These are phyloP conservation scores for Pestalotiopsis sp. DNA, from an alignment of 2,329 filamentous ascomycete genomes.

Conservation along the genomic window DNA sequence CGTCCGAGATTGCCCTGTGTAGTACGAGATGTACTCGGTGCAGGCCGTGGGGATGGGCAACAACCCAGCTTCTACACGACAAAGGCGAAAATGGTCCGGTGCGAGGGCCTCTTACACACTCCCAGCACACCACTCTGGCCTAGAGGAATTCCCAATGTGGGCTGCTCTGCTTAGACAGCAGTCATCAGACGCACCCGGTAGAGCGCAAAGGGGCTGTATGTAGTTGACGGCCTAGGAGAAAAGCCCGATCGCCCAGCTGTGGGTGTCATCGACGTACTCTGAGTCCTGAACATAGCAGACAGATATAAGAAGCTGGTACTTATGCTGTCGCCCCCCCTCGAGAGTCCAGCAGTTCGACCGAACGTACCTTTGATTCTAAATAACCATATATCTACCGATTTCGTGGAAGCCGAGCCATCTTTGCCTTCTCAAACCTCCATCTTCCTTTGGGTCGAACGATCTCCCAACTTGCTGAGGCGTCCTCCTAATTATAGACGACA, in stretches of 20 bases:
- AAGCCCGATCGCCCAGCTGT: neutral
- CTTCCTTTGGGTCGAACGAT: neutral
- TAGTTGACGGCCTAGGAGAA: neutral
- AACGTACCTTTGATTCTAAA: conserved; percentile 15
- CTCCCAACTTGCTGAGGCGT: neutral
- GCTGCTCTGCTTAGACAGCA: conserved; percentile 13
- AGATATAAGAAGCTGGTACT: conserved; percentile 17
- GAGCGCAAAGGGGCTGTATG: conserved; percentile 13
- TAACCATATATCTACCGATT: neutral
- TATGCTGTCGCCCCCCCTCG: conserved; percentile 15
- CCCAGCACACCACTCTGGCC: conserved; percentile 27
- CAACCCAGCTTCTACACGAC: conserved; percentile 12
- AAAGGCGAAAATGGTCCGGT: conserved; percentile 22
- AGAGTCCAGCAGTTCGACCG: conserved; percentile 18
- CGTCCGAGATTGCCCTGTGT: conserved; percentile 24
- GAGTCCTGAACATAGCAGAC: neutral
- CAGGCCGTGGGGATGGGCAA: conserved; percentile 1
- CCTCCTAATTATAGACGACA: conserved; percentile 3
- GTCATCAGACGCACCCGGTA: conserved; percentile 32
- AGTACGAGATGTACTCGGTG: neutral
- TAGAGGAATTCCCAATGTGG: conserved; percentile 14
- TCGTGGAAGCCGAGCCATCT: neutral
- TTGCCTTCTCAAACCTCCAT: neutral
- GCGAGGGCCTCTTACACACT: conserved; percentile 23
- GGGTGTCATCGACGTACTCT: conserved; percentile 8